Percentiles rank a stretch among this genome's conserved stretches.
These are phyloP conservation scores for Eremochloa ophiuroides DNA, from an alignment of 176 grass and related monocot genomes.

Conservation along the genomic window DNA sequence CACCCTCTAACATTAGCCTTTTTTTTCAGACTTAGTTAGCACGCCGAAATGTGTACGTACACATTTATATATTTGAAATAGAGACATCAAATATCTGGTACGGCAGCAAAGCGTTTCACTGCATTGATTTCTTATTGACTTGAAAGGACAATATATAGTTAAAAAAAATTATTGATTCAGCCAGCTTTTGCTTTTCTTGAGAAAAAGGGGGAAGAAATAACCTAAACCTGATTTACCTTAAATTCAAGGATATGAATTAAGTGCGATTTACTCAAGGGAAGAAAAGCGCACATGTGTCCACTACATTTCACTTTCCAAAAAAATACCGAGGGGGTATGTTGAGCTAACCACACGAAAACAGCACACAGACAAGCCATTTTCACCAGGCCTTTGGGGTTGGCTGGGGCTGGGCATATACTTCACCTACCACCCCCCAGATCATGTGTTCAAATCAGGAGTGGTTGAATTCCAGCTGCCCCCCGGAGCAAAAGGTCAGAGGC, in stretches of 20 bases:
- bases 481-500: constrained; percentile 35
- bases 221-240: not conserved
- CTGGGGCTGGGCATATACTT: not conserved
- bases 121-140: not conserved
- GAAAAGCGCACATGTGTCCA: not conserved
- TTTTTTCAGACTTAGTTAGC: constrained; percentile 28
- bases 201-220: not conserved
- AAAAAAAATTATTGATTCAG: not conserved
- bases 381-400: not conserved
- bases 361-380: not conserved
- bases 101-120: not conserved
- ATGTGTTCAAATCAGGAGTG: constrained; percentile 38
- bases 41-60: constrained; percentile 23
- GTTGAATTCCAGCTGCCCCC: constrained; percentile 32
- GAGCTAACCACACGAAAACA: not conserved
- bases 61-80: not conserved
- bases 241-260: not conserved
- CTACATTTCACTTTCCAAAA: not conserved
- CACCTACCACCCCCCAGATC: constrained; percentile 14
- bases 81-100: not conserved
- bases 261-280: constrained; percentile 18
- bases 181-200: not conserved
- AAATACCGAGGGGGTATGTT: constrained; percentile 1
- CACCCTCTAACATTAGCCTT: not conserved
- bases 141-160: not conserved